Percentiles rank a stretch among this genome's conserved stretches.
Evolutionary conservation across 2,329 filamentous ascomycete genomes (phyloP).

Genomic region (Neofusicoccum cordaticola): DNA sequence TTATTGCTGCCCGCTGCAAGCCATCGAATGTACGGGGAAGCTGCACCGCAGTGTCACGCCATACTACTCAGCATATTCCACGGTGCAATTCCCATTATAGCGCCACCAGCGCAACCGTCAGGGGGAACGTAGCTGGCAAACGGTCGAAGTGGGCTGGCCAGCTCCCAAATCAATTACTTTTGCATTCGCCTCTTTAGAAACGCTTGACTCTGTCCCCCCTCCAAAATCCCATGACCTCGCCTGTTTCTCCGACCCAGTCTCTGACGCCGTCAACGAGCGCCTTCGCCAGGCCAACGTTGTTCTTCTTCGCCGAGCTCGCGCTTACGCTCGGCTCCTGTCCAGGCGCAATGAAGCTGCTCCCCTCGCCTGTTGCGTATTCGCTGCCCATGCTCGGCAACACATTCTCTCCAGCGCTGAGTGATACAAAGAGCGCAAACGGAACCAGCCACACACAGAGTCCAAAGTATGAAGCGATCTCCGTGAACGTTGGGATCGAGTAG

Average conservation of each 20-base stretch:
- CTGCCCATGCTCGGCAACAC: conserved; percentile 89
- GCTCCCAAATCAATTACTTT: background rate
- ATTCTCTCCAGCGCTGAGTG: conserved; percentile 89
- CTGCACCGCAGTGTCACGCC: no score
- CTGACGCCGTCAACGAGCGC: conserved; percentile 58
- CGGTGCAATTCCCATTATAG: no score
- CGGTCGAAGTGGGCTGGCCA: background rate
- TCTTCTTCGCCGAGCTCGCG: conserved; percentile 53
- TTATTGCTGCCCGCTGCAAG: no score
- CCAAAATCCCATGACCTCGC: conserved; percentile 62
- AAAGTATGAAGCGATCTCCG: conserved; percentile 93
- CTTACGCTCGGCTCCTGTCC: conserved; percentile 44
- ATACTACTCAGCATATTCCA: no score
- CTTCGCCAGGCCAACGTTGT: conserved; percentile 55
- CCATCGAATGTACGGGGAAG: no score
- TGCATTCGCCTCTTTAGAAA: conserved; percentile 28
- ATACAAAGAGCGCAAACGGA: conserved; percentile 92
- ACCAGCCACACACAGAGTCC: conserved; percentile 96
- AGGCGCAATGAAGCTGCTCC: conserved; percentile 47
- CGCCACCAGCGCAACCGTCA: no score
- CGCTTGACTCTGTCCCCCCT: conserved; percentile 56
- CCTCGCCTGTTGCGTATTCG: conserved; percentile 63
- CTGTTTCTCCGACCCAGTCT: conserved; percentile 64
- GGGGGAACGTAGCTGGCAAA: no score
- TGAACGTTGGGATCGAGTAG: conserved; percentile 71